Conservation (phyloP, 2,329 filamentous ascomycete genomes). For the Ophiocordyceps camponoti-leonardi region DNA sequence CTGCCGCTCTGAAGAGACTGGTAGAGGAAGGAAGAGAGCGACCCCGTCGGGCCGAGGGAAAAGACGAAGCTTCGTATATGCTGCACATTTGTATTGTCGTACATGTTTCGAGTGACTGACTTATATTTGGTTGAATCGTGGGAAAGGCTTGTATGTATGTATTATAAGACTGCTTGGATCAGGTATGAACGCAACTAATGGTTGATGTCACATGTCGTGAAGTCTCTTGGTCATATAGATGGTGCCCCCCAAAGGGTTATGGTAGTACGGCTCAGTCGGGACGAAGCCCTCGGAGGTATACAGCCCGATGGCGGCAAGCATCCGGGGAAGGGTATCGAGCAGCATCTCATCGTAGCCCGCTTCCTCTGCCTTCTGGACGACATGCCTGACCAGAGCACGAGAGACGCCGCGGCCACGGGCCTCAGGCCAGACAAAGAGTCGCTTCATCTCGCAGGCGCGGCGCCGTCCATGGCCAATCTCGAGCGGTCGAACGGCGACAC, state of each 20-base stretch:
- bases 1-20: conserved; percentile 10
- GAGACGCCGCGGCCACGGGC: conserved; percentile 9
- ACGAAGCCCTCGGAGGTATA: conserved; percentile 10
- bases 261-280: conserved; percentile 6
- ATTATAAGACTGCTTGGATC: too few relatives aligned
- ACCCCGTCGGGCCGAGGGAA: too few relatives aligned
- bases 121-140: too few relatives aligned
- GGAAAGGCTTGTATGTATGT: too few relatives aligned
- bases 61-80: too few relatives aligned
- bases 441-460: conserved; percentile 9
- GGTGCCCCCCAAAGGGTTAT: conserved; percentile 7
- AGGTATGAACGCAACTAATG: too few relatives aligned
- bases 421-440: conserved; percentile 11
- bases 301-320: conserved; percentile 8
- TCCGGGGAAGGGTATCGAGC: conserved; percentile 9
- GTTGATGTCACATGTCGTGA: too few relatives aligned
- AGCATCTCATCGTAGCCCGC: conserved; percentile 9
- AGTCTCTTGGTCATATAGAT: conserved; percentile 6
- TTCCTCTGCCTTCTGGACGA: conserved; percentile 2
- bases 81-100: too few relatives aligned
- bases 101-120: too few relatives aligned
- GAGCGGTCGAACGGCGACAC: conserved; percentile 9
- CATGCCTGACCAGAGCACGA: conserved; percentile 6
- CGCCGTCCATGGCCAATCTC: conserved; percentile 4
- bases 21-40: too few relatives aligned